Conservation (phyloP, 148 eudicot genomes). For the Chenopodium berlandieri region DNA sequence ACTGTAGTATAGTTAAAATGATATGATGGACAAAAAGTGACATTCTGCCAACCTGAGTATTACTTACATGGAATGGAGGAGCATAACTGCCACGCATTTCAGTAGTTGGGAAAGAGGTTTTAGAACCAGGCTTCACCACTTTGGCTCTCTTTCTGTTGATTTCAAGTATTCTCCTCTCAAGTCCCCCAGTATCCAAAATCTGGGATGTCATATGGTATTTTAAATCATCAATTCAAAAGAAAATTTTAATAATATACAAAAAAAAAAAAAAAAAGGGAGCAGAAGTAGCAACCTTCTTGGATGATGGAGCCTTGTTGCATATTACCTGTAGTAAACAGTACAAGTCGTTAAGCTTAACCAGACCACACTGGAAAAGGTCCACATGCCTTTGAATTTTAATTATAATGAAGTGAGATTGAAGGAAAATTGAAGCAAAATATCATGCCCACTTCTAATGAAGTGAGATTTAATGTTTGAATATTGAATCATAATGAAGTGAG, state of each 20-base stretch:
- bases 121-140: slow-evolving; percentile 94
- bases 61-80: slow-evolving; percentile 95
- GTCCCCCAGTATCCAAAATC: slow-evolving; percentile 65
- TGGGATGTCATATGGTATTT: slow-evolving; percentile 30
- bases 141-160: slow-evolving; percentile 84
- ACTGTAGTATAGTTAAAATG: neutral
- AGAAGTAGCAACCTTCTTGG: slow-evolving; percentile 54
- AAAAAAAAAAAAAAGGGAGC: neutral
- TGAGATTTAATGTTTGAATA: neutral
- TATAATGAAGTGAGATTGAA: no score
- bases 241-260: no score
- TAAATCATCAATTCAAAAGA: neutral
- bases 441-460: neutral
- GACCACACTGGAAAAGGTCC: neutral
- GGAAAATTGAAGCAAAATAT: neutral
- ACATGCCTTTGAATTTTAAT: no score
- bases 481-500: neutral
- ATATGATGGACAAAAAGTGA: neutral
- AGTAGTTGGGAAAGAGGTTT: slow-evolving; percentile 88
- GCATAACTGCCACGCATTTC: slow-evolving; percentile 94
- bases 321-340: slow-evolving; percentile 56
- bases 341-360: neutral
- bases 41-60: neutral
- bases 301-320: slow-evolving; percentile 72
- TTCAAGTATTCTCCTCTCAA: slow-evolving; percentile 92